Evolutionary conservation across 345 rosid species (phyloP), one percentile per base, ranked within the genome.

Genomic region (Chamaenerion angustifolium): DNA sequence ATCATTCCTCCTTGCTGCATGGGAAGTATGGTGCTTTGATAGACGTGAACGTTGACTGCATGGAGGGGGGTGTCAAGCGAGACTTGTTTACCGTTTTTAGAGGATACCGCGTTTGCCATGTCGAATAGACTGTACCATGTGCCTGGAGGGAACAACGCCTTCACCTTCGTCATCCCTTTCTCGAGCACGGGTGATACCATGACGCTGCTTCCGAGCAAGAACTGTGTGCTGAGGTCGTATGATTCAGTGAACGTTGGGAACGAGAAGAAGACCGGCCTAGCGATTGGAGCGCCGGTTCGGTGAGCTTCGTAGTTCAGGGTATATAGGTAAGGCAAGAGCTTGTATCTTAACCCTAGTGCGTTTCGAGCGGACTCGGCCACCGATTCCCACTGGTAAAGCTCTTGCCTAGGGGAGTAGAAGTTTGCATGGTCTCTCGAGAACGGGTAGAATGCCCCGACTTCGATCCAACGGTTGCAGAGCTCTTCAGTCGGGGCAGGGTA

Each of bases 391-490:
- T 87, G 96, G 67, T 92, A 87, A 51, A 92, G 95, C 80, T 92
- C 95, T 65, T 92, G 94, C 54, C 96, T 78, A 10, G 98, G 98
- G 4, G 98, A 82, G 61, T 84, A 80, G 71, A 44, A 87, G 53
- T 88, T 85, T 0, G 98, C 95, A 16, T 87, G 98, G 67, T 92
- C 96, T 70, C 96, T 82, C 0, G 96, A 82, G 72, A 92, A 92
- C 0, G 98, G 98, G 21, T 92, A 92, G 56, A 92, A 92, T 4
- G 95, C 95, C 0, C 98, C 98, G 0, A 92, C 78, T 64, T 92
- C 94, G 8, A 92, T 92, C 98, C 98, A 92, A 14, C 96, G 85
- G 63, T 92, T 92, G 57, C 98, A 92, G 6, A 92, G 87, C 74
- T 92, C 96, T 61, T 87, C 96, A 0, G 96, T 84, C 2, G 95